Evolutionary conservation across 768 basidiomycete species (phyloP).

Genomic region (Russula earlei): DNA sequence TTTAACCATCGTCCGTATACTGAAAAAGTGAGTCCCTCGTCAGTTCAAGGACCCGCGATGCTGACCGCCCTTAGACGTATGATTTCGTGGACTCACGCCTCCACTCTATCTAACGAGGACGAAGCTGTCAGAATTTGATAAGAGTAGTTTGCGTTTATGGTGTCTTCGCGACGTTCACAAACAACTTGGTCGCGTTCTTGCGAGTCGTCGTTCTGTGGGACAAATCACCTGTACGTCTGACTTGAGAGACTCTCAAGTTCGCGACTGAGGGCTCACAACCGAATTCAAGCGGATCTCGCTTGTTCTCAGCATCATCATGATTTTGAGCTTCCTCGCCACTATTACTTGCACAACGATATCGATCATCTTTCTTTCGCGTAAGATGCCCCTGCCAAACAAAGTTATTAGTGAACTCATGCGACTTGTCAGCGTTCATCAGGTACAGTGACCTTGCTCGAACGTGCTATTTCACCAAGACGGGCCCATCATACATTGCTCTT

Average conservation of each 20-base stretch:
- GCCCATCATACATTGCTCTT: slow-evolving; percentile 21
- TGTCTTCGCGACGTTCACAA: slow-evolving; percentile 26
- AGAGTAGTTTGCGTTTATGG: slow-evolving; percentile 21
- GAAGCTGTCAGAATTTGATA: slow-evolving; percentile 28
- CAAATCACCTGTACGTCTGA: slow-evolving; percentile 23
- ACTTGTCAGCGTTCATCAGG: slow-evolving; percentile 21
- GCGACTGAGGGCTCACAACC: background rate
- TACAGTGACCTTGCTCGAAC: slow-evolving; percentile 21
- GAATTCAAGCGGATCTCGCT: slow-evolving; percentile 19
- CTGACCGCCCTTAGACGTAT: background rate
- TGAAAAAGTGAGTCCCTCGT: background rate
- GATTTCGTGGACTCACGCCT: background rate
- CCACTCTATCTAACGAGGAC: background rate
- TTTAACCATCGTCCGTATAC: slow-evolving; percentile 8
- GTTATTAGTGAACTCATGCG: background rate
- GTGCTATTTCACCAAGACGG: slow-evolving; percentile 24
- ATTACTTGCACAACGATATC: slow-evolving; percentile 20
- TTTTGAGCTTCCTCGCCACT: slow-evolving; percentile 24
- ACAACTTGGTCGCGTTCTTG: slow-evolving; percentile 28
- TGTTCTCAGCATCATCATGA: slow-evolving; percentile 22
- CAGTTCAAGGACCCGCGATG: background rate
- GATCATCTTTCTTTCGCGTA: background rate
- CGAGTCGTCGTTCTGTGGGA: slow-evolving; percentile 32
- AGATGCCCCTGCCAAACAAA: background rate
- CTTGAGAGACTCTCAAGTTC: background rate